Conservation (phyloP, 345 rosid species). For the Heritiera littoralis region DNA sequence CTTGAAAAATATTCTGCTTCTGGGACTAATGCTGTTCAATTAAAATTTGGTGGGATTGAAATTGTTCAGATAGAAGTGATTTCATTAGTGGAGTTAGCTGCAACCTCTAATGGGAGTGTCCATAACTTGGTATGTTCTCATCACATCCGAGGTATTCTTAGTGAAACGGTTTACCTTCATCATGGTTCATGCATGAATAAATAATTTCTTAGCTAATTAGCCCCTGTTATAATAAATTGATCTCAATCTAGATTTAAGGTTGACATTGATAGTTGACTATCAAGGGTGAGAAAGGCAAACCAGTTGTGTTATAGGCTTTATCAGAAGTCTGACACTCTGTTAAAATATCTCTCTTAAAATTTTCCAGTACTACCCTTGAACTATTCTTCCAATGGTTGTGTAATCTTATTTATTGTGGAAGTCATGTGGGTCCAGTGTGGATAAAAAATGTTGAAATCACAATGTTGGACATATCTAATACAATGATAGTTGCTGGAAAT, state of each 20-base stretch:
- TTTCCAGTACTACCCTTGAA: neutral
- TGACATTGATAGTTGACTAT: neutral
- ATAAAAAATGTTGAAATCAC: neutral
- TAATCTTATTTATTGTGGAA: neutral
- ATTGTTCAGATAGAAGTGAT: slow-evolving; percentile 58
- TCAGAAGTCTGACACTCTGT: neutral
- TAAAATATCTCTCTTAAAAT: neutral
- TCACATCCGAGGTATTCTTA: neutral
- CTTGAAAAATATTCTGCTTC: slow-evolving; percentile 32
- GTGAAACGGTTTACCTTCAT: slow-evolving; percentile 8
- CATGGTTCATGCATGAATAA: slow-evolving; percentile 5
- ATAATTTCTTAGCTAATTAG: slow-evolving; percentile 9
- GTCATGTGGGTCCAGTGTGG: neutral
- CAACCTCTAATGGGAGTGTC: slow-evolving; percentile 51
- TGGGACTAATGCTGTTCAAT: slow-evolving; percentile 20
- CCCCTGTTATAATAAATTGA: slow-evolving; percentile 14
- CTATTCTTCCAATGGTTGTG: neutral
- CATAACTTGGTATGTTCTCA: slow-evolving; percentile 58
- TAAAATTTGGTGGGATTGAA: slow-evolving; percentile 37
- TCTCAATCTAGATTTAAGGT: neutral
- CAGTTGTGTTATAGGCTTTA: neutral
- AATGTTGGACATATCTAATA: neutral
- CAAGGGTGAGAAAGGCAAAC: neutral
- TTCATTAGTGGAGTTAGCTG: slow-evolving; percentile 65
- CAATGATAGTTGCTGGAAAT: neutral